phyloP scores from a whole-genome alignment of 495 filamentous ascomycete species.

The Hypoxylon fuscum region DNA sequence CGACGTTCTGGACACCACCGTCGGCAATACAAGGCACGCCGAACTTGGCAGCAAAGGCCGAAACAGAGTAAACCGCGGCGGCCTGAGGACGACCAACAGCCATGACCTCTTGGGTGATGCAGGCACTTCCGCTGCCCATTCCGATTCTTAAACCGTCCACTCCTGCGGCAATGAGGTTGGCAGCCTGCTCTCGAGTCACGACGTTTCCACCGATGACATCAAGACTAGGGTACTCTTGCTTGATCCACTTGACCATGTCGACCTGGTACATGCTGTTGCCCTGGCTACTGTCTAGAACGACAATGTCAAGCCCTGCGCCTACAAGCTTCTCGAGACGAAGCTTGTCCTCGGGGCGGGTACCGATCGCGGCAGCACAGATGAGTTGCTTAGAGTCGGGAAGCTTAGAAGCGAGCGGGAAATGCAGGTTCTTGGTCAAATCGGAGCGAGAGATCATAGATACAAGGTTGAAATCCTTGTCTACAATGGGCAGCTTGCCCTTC shows the following conservation, averaged over 20 bases:
- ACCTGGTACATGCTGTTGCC: slow-evolving; percentile 98
- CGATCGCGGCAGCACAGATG: slow-evolving; percentile 93
- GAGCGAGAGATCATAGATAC: slow-evolving; percentile 95
- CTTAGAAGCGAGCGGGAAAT: slow-evolving; percentile 97
- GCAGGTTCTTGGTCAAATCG: slow-evolving; percentile 97
- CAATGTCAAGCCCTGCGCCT: slow-evolving; percentile 95
- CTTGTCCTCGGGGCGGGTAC: slow-evolving; percentile 93
- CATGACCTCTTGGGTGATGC: slow-evolving; percentile 99
- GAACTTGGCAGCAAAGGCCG: slow-evolving; percentile 87
- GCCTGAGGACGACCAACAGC: slow-evolving; percentile 96
- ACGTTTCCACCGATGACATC: slow-evolving; percentile 99
- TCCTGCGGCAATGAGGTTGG: slow-evolving; percentile 88
- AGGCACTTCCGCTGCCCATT: slow-evolving; percentile 97
- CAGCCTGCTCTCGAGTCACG: slow-evolving; percentile 94
- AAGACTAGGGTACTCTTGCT: slow-evolving; percentile 80
- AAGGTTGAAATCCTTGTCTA: slow-evolving; percentile 86
- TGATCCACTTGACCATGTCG: slow-evolving; percentile 96
- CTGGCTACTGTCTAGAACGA: slow-evolving; percentile 93
- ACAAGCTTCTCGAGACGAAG: slow-evolving; percentile 83
- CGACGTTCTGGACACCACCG: slow-evolving; percentile 97
- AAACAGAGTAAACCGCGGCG: slow-evolving; percentile 87
- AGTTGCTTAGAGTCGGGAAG: slow-evolving; percentile 97
- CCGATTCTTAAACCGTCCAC: slow-evolving; percentile 97
- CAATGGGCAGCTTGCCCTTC: slow-evolving; percentile 98
- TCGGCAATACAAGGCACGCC: slow-evolving; percentile 98